A percentile compares a stretch with the other conserved stretches of the same genome.
Conservation (phyloP, 2,329 filamentous ascomycete species). For the Coniochaeta sp. region DNA sequence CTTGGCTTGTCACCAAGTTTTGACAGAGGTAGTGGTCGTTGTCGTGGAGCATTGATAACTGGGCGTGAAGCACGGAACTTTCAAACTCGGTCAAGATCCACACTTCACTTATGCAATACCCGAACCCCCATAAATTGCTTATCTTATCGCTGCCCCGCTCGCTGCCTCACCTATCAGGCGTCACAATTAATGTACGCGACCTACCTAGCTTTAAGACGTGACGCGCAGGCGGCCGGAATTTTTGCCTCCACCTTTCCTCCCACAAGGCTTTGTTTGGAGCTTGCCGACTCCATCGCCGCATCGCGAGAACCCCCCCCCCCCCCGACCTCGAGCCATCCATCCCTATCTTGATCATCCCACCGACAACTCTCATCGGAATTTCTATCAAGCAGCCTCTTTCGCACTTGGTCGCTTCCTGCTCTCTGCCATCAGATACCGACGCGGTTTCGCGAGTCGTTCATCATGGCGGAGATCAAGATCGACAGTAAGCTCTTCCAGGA, state of each 20-base stretch:
- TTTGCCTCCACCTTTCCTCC: not conserved
- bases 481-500: slow-evolving; percentile 91
- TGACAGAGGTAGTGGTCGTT: too few relatives aligned
- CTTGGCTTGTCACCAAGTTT: too few relatives aligned
- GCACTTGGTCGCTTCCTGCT: not conserved
- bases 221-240: not conserved
- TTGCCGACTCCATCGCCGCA: not conserved
- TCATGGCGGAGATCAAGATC: slow-evolving; percentile 83
- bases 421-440: not conserved
- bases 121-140: too few relatives aligned
- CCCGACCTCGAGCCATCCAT: not conserved
- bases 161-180: not conserved
- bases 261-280: not conserved
- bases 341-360: not conserved
- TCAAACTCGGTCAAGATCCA: too few relatives aligned
- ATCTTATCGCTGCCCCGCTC: too few relatives aligned
- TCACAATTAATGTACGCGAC: not conserved
- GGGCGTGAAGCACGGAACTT: too few relatives aligned
- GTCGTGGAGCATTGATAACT: too few relatives aligned
- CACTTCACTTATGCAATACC: too few relatives aligned
- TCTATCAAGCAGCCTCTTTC: too few relatives aligned
- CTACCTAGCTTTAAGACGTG: not conserved
- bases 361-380: too few relatives aligned
- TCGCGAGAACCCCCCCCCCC: too few relatives aligned
- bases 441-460: slow-evolving; percentile 21